Evolutionary conservation across 768 basidiomycete genomes (phyloP), one percentile per base, ranked within the genome.

Genomic region (Tylopilus sp.): DNA sequence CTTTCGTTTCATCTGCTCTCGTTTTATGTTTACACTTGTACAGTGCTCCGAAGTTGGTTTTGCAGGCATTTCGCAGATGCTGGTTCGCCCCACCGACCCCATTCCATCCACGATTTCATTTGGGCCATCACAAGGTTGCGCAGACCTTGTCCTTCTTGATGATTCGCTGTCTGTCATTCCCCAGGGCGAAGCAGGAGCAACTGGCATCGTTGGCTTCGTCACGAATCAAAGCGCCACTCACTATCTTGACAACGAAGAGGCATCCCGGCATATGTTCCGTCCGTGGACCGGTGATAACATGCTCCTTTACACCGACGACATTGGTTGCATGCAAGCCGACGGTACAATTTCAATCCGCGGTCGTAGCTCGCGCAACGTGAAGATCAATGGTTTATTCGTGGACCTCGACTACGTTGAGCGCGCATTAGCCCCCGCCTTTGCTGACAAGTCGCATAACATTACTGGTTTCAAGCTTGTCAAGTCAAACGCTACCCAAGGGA

Each of bases 391-490:
- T 16, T 10, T 58, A 10, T 58, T 58, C 31, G 57, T 58, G 4
- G 57, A 59, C 36, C 57, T 58, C n/a, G 57, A 58, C 36, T 59
- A 43, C 36, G 41, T 59, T 36, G 57, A 58, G 30, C 57, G 57
- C 44, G 57, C 51, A n/a, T 44, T 58, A 36, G 57, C 57, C 19
- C 57, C 50, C 22, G 57, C 57, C 17, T 54, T 58, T 48, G 25
- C 42, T 19, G 51, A 59, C 22, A 30, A 38, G 29, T 30, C 48
- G 12, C 26, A 59, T 42, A 34, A 48, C 36, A 25, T 59, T n/a
- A 25, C 38, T 7, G 45, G 42, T 28, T 54, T 58, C 34, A 58
- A 58, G 26, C 57, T 59, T 4, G 41, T 59, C 6, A 59, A 59
- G 43, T 58, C 57, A 16, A 48, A n/a, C 8, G 28, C 41, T 24